Percentiles rank a stretch among this genome's conserved stretches.
phyloP scores from a whole-genome alignment of 2,329 filamentous ascomycete genomes.

The Coniochaeta sp. region DNA sequence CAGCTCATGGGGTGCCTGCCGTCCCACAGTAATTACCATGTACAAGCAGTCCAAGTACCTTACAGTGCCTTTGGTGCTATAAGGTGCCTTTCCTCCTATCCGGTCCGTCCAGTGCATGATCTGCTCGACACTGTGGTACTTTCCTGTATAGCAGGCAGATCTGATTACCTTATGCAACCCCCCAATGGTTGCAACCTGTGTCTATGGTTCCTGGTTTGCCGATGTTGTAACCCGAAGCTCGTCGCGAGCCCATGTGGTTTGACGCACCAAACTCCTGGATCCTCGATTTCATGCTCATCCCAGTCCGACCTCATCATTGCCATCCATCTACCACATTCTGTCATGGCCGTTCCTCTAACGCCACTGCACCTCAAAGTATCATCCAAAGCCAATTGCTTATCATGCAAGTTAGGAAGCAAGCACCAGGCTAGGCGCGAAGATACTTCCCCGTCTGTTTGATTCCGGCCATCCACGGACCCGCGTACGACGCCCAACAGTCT shows the following conservation, averaged over 20 bases:
- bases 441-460: background rate
- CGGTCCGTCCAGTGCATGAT: background rate
- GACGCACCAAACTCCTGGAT: background rate
- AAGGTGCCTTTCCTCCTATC: background rate
- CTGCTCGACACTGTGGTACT: background rate
- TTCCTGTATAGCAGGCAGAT: background rate
- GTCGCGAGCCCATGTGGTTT: background rate
- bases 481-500: background rate
- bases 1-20: no score
- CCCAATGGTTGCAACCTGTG: background rate
- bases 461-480: background rate
- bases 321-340: background rate
- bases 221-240: conserved; percentile 11
- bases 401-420: background rate
- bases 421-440: background rate
- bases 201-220: conserved; percentile 8
- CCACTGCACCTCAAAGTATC: background rate
- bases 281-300: background rate
- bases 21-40: no score
- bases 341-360: background rate
- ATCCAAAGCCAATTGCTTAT: background rate
- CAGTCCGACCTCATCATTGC: background rate
- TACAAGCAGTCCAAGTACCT: no score
- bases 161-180: background rate
- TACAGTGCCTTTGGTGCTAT: no score